Evolutionary conservation across 2,329 filamentous ascomycete species (phyloP).

Genomic region (Phaeosphaeriaceae sp.): DNA sequence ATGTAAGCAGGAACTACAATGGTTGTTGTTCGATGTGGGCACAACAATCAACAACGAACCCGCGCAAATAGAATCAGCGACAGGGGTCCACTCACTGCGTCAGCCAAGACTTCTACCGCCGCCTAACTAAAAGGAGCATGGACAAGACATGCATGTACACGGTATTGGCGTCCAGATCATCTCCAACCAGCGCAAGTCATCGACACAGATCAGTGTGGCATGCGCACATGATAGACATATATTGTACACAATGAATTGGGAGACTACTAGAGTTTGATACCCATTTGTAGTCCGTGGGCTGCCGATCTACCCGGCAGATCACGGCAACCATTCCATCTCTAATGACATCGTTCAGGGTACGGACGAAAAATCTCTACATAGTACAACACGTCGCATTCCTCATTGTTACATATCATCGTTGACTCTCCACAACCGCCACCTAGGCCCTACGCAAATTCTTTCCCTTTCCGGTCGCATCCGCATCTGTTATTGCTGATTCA

Average conservation of each 20-base stretch:
- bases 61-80: too few relatives aligned
- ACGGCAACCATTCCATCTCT: not conserved
- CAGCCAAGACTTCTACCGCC: constrained; percentile 2
- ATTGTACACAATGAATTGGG: too few relatives aligned
- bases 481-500: constrained; percentile 5
- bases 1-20: too few relatives aligned
- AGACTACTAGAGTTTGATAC: too few relatives aligned
- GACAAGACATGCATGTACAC: too few relatives aligned
- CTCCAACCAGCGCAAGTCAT: too few relatives aligned
- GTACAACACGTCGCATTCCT: not conserved
- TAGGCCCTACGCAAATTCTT: constrained; percentile 1
- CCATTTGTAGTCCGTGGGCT: too few relatives aligned
- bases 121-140: not conserved
- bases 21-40: too few relatives aligned
- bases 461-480: constrained; percentile 2
- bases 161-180: too few relatives aligned
- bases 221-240: too few relatives aligned
- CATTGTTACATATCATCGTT: not conserved
- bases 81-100: constrained; percentile 3
- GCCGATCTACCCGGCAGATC: not conserved
- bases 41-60: too few relatives aligned
- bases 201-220: too few relatives aligned
- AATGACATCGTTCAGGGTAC: not conserved
- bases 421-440: not conserved
- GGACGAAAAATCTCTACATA: not conserved